phyloP scores from a whole-genome alignment of 108 stramenopile species.

The Cyclotella cryptica region DNA sequence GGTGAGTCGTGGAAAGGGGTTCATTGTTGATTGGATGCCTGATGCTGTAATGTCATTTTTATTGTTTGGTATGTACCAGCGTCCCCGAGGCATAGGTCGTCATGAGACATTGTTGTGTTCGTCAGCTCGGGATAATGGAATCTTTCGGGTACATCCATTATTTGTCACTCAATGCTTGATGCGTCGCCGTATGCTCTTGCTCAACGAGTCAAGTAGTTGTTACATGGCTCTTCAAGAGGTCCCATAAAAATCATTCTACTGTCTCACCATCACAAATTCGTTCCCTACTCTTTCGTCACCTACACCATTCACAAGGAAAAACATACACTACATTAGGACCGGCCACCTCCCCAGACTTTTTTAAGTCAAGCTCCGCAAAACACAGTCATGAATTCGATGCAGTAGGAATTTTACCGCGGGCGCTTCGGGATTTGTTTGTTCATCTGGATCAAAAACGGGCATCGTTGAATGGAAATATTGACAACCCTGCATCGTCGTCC shows the following conservation, averaged over 20 bases:
- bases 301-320: slow-evolving; percentile 30
- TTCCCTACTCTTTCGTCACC: neutral
- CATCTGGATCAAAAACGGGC: slow-evolving; percentile 38
- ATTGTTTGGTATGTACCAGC: slow-evolving; percentile 23
- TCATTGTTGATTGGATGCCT: no score
- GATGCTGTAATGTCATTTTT: no score
- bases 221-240: no score
- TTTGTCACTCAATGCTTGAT: neutral
- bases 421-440: slow-evolving; percentile 68
- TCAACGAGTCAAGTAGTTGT: no score
- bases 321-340: slow-evolving; percentile 45
- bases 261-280: neutral
- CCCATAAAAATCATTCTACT: neutral
- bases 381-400: slow-evolving; percentile 53
- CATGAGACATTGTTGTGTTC: neutral
- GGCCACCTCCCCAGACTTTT: slow-evolving; percentile 37
- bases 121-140: neutral
- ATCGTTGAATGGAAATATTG: slow-evolving; percentile 9
- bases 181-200: no score
- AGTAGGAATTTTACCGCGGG: slow-evolving; percentile 83
- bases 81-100: neutral
- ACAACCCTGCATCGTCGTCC: neutral
- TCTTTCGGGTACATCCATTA: no score
- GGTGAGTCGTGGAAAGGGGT: slow-evolving; percentile 68
- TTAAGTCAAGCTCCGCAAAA: neutral